Evolutionary conservation across 441 rosid genomes (phyloP).

Genomic region (Capsella rubella): DNA sequence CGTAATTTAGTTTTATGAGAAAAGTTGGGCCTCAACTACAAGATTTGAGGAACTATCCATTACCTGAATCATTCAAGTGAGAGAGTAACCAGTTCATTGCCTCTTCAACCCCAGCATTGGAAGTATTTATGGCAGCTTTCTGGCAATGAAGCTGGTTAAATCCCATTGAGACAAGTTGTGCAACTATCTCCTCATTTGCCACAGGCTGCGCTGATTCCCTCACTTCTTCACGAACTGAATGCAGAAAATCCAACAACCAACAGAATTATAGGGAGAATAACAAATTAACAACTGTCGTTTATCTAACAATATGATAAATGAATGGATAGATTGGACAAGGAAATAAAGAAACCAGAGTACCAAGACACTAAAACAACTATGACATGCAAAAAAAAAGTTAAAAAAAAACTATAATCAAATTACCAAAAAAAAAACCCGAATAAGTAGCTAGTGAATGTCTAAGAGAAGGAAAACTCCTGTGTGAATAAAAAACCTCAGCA

Average conservation of each 20-base stretch:
- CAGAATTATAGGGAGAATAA: slow-evolving; percentile 3
- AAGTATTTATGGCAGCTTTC: slow-evolving; percentile 91
- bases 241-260: slow-evolving; percentile 1
- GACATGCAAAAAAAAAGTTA: background rate
- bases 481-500: background rate
- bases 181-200: slow-evolving; percentile 85
- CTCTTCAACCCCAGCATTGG: slow-evolving; percentile 88
- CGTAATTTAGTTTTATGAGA: background rate
- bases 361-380: background rate
- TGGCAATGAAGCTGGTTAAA: slow-evolving; percentile 86
- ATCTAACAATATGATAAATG: background rate
- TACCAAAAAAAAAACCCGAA: background rate
- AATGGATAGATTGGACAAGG: background rate
- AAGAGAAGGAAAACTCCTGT: background rate
- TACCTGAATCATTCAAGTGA: slow-evolving; percentile 97
- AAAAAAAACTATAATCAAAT: background rate
- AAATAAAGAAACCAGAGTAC: background rate
- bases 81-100: slow-evolving; percentile 97
- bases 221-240: slow-evolving; percentile 58
- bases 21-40: slow-evolving; percentile 25
- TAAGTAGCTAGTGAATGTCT: slow-evolving; percentile 2
- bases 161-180: slow-evolving; percentile 93
- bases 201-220: slow-evolving; percentile 58
- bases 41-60: slow-evolving; percentile 2
- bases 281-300: background rate